A percentile compares a stretch with the other conserved stretches of the same genome.
These are phyloP conservation scores for Actinidia arguta DNA, from an alignment of 179 eudicot species.

Conservation along the genomic window DNA sequence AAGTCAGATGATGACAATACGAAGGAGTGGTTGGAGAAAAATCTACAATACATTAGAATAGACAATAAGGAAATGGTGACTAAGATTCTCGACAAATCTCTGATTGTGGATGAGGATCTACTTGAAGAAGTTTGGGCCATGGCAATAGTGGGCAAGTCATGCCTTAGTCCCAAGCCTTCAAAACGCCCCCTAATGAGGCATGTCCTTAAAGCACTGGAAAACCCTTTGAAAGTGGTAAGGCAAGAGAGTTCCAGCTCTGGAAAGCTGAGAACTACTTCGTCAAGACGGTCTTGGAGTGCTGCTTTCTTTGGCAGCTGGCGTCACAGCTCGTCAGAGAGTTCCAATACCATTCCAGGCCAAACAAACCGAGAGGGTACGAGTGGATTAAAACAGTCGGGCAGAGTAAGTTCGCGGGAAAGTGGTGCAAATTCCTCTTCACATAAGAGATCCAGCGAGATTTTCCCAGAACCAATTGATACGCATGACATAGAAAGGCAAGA, in stretches of 20 bases:
- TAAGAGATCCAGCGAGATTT: constrained; percentile 71
- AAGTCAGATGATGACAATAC: constrained; percentile 46
- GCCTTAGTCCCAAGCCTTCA: constrained; percentile 80
- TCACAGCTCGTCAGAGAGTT: constrained; percentile 63
- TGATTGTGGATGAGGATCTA: constrained; percentile 79
- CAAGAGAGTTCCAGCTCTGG: constrained; percentile 68
- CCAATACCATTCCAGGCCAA: constrained; percentile 22
- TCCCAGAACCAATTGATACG: constrained; percentile 63
- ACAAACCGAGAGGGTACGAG: constrained; percentile 41
- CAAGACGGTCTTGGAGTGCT: constrained; percentile 78
- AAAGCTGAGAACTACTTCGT: constrained; percentile 70
- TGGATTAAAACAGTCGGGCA: constrained; percentile 54
- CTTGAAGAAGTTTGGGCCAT: constrained; percentile 94
- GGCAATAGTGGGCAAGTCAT: constrained; percentile 85
- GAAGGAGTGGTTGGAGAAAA: constrained; percentile 68
- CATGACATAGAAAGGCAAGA: constrained; percentile 58
- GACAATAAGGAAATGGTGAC: constrained; percentile 76
- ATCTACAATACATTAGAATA: constrained; percentile 58
- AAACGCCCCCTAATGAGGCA: constrained; percentile 86
- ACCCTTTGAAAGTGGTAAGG: constrained; percentile 87
- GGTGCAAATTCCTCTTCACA: constrained; percentile 52
- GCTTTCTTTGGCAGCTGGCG: constrained; percentile 89
- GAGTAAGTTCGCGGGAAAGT: constrained; percentile 66
- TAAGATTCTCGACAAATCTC: constrained; percentile 77
- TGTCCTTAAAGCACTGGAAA: constrained; percentile 81